phyloP scores from a whole-genome alignment of 2,329 filamentous ascomycete species.

The Ophiostoma perfectum region DNA sequence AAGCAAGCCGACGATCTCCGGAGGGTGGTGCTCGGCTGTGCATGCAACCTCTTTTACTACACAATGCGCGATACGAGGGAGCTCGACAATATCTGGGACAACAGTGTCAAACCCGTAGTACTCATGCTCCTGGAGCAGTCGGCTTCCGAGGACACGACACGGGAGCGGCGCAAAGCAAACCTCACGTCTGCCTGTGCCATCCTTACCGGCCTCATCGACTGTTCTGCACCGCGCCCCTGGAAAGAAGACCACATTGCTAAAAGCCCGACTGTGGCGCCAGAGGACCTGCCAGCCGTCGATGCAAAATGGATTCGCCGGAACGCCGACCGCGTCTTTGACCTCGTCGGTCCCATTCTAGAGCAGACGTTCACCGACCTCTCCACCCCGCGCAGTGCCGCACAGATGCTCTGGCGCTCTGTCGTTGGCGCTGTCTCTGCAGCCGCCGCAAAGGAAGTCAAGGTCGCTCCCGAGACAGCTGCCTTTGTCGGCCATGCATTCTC shows the following conservation, averaged over 20 bases:
- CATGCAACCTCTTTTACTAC: constrained; percentile 80
- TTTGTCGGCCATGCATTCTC: constrained; percentile 70
- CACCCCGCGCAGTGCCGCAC: constrained; percentile 49
- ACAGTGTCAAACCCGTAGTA: constrained; percentile 62
- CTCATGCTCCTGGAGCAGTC: constrained; percentile 47
- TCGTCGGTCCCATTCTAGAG: constrained; percentile 56
- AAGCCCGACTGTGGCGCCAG: constrained; percentile 51
- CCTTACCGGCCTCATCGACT: constrained; percentile 66
- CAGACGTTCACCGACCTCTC: constrained; percentile 58
- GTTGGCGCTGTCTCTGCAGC: constrained; percentile 60
- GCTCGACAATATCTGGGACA: constrained; percentile 72
- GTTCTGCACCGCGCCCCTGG: constrained; percentile 59
- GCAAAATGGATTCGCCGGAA: constrained; percentile 81
- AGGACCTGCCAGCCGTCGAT: constrained; percentile 80
- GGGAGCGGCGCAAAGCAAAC: constrained; percentile 38
- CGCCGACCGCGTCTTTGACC: constrained; percentile 56
- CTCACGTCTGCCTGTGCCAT: constrained; percentile 59
- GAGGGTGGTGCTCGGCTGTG: constrained; percentile 57
- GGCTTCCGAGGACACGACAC: constrained; percentile 32
- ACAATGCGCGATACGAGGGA: constrained; percentile 62
- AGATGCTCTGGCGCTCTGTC: constrained; percentile 56
- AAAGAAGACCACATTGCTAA: constrained; percentile 65
- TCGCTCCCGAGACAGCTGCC: constrained; percentile 73
- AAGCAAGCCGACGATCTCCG: constrained; percentile 55
- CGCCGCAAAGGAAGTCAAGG: constrained; percentile 80